Base-by-base conservation (phyloP, 2,329 filamentous ascomycete species). In the Xylaria polymorpha region DNA sequence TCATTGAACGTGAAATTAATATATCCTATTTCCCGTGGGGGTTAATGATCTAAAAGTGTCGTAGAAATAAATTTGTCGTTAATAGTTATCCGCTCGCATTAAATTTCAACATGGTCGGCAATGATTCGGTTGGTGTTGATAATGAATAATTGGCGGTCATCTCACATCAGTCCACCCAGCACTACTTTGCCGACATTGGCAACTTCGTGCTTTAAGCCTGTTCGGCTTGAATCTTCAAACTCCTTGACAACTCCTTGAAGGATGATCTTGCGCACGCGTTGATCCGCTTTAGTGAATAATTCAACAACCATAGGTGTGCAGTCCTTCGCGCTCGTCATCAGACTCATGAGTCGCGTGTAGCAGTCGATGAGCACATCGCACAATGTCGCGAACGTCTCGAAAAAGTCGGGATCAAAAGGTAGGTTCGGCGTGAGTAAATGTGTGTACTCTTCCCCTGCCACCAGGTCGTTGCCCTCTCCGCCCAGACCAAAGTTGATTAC, bases 341-440 rank as follows among this genome's bases (percentile, higher is more conserved):
- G 84, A 51, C 85, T 85, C 75, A 97, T 84, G 35, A 99, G 88
- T 64, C 90, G 89, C 43, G 90, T 90, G 81, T 99, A 99, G 77
- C 91, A 93, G 79, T 98, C 96, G 75, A 98, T 97, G 70, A 99
- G 83, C 3, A 97, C 93, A 78, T 99, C 96, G 82, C 96, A 98
- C 7, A 99, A 85, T 14, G 96, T 98, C 15, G 94, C 92, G 82
- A 98, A 98, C 0, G 94, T 98, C 82, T 97, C 94, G 80, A 95
- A 96, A 77, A 97, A 99, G 81, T 99, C 96, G 0, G 96, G 96
- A 72, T 98, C 94, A 77, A 99, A 99, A 0, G 96, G 96, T 57
- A 99, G 83, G 18, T 90, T 91, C 0, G 96, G 96, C n/a, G 95
- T 98, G 22, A 98, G 86, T 1, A 99, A 85, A 79, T 95, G 91